phyloP scores from a whole-genome alignment of 192 early-diverging fungal species.

The Linnemannia zychae region DNA sequence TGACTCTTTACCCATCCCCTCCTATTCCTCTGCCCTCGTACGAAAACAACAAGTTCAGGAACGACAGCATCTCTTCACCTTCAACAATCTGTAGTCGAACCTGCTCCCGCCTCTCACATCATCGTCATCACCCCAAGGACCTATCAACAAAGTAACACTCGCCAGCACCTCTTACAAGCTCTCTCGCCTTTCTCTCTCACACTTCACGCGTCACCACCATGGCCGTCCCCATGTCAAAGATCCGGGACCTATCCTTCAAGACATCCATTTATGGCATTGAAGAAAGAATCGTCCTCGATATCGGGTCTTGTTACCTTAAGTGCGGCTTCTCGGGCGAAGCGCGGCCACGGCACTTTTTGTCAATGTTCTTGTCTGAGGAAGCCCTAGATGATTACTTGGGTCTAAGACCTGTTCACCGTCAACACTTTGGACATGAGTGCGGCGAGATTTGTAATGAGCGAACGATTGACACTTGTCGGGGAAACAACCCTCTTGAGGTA shows the following conservation, averaged over 20 bases:
- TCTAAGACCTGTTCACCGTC: slow-evolving; percentile 56
- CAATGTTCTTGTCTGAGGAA: slow-evolving; percentile 63
- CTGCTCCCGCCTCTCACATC: neutral
- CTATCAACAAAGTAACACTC: neutral
- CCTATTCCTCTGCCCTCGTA: neutral
- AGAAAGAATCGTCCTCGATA: slow-evolving; percentile 89
- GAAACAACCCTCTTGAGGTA: slow-evolving; percentile 43
- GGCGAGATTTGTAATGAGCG: slow-evolving; percentile 46
- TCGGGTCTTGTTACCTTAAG: slow-evolving; percentile 85
- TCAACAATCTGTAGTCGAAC: neutral
- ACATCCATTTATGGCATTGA: slow-evolving; percentile 81
- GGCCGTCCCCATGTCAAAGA: slow-evolving; percentile 48
- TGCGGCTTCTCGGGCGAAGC: slow-evolving; percentile 91
- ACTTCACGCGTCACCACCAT: slow-evolving; percentile 1
- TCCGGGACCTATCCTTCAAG: slow-evolving; percentile 52
- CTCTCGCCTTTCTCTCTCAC: neutral
- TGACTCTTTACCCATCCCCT: no score
- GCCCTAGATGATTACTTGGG: slow-evolving; percentile 54
- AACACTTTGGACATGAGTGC: slow-evolving; percentile 58
- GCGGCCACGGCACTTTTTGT: slow-evolving; percentile 75
- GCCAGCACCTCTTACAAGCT: neutral
- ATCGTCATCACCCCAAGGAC: neutral
- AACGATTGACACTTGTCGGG: slow-evolving; percentile 25
- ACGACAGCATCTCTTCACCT: neutral
- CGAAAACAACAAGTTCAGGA: neutral